phyloP scores from a whole-genome alignment of 805 yeast genomes.

The Yueomyces sinensis region DNA sequence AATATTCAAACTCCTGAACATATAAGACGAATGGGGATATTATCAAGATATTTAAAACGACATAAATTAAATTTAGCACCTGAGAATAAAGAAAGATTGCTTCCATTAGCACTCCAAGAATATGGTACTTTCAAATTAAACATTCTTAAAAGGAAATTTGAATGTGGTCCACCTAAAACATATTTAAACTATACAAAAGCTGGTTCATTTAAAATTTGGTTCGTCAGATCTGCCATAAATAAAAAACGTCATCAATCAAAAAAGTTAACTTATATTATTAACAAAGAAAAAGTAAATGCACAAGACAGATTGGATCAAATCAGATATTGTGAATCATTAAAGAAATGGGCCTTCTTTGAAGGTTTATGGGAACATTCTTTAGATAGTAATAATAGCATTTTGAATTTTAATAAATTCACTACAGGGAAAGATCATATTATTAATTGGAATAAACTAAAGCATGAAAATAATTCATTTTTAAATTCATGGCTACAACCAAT shows the following conservation, averaged over 20 bases:
- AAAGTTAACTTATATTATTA: slow-evolving; percentile 9
- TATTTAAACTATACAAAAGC: slow-evolving; percentile 12
- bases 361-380: slow-evolving; percentile 21
- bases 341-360: slow-evolving; percentile 18
- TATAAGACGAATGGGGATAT: no score
- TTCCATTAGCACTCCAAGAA: slow-evolving; percentile 20
- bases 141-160: slow-evolving; percentile 9
- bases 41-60: no score
- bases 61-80: no score
- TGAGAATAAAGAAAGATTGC: slow-evolving; percentile 7
- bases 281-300: slow-evolving; percentile 9
- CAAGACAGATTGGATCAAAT: slow-evolving; percentile 12
- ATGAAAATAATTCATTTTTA: no score
- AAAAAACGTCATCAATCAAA: slow-evolving; percentile 17
- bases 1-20: no score
- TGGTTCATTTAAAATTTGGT: slow-evolving; percentile 19
- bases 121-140: slow-evolving; percentile 7
- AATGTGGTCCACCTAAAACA: slow-evolving; percentile 17
- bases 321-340: slow-evolving; percentile 6
- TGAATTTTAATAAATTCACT: no score
- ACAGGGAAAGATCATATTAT: no score
- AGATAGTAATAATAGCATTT: neutral
- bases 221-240: slow-evolving; percentile 19
- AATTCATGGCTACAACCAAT: neutral
- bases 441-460: no score